These are phyloP conservation scores for Yamadazyma ubonensis DNA, from an alignment of 805 yeast species.

Conservation along the genomic window DNA sequence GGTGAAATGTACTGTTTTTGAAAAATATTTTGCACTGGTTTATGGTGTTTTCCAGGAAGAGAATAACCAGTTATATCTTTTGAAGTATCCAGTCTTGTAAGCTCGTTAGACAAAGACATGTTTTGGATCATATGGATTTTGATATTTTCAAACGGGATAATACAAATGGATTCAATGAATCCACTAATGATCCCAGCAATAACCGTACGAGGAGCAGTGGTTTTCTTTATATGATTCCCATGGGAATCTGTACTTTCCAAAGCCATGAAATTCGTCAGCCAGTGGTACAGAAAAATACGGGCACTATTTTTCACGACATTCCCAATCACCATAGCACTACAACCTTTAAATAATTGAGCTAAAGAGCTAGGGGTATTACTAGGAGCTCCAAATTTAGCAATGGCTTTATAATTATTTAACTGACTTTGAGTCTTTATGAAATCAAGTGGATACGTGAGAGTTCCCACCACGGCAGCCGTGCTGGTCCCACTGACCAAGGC, in stretches of 20 bases:
- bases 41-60: slow-evolving; percentile 23
- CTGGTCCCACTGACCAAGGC: slow-evolving; percentile 60
- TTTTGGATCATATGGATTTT: slow-evolving; percentile 80
- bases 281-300: slow-evolving; percentile 72
- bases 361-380: slow-evolving; percentile 32
- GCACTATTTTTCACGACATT: slow-evolving; percentile 70
- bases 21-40: slow-evolving; percentile 24
- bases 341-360: slow-evolving; percentile 52
- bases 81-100: slow-evolving; percentile 20
- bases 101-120: slow-evolving; percentile 35
- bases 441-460: slow-evolving; percentile 70
- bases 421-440: slow-evolving; percentile 65
- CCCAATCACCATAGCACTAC: slow-evolving; percentile 74
- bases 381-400: slow-evolving; percentile 33
- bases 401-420: slow-evolving; percentile 40
- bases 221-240: slow-evolving; percentile 48
- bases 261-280: slow-evolving; percentile 67
- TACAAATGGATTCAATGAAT: slow-evolving; percentile 71
- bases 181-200: slow-evolving; percentile 88
- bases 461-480: slow-evolving; percentile 63
- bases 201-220: slow-evolving; percentile 76
- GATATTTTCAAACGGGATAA: slow-evolving; percentile 88
- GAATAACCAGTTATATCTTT: slow-evolving; percentile 30
- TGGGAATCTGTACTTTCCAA: slow-evolving; percentile 33
- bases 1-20: slow-evolving; percentile 40